Evolutionary conservation across 2,329 filamentous ascomycete species (phyloP).

Genomic region (Sporothrix luriei): DNA sequence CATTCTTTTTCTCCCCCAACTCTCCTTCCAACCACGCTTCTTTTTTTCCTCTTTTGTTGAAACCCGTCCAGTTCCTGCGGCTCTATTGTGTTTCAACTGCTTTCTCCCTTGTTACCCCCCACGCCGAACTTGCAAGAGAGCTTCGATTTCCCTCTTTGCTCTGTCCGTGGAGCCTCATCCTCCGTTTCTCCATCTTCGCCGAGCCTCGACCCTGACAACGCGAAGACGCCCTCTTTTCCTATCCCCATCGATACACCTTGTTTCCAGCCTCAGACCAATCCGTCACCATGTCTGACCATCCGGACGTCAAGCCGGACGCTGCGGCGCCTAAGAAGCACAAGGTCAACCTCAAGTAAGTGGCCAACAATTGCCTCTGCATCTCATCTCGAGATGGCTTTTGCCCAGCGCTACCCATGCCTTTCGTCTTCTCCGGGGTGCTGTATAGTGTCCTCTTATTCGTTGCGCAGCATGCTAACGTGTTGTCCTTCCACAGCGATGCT

Average conservation of each 20-base stretch:
- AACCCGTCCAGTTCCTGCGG: background rate
- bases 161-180: background rate
- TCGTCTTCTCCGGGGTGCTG: background rate
- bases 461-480: conserved; percentile 44
- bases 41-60: conserved; percentile 6
- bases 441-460: conserved; percentile 16
- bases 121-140: background rate
- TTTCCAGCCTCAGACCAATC: conserved; percentile 3
- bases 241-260: conserved; percentile 1
- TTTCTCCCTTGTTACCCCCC: background rate
- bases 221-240: conserved; percentile 4
- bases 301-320: conserved; percentile 45
- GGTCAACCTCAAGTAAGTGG: conserved; percentile 75
- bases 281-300: conserved; percentile 64
- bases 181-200: background rate
- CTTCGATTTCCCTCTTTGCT: background rate
- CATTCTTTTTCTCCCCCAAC: background rate
- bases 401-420: background rate
- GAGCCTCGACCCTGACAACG: conserved; percentile 1
- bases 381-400: background rate
- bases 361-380: background rate
- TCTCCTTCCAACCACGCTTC: conserved; percentile 9
- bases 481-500: conserved; percentile 65
- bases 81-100: conserved; percentile 7
- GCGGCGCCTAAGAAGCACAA: conserved; percentile 58